These are phyloP conservation scores for Ilyonectria destructans DNA, from an alignment of 2,329 filamentous ascomycete species.

Conservation along the genomic window DNA sequence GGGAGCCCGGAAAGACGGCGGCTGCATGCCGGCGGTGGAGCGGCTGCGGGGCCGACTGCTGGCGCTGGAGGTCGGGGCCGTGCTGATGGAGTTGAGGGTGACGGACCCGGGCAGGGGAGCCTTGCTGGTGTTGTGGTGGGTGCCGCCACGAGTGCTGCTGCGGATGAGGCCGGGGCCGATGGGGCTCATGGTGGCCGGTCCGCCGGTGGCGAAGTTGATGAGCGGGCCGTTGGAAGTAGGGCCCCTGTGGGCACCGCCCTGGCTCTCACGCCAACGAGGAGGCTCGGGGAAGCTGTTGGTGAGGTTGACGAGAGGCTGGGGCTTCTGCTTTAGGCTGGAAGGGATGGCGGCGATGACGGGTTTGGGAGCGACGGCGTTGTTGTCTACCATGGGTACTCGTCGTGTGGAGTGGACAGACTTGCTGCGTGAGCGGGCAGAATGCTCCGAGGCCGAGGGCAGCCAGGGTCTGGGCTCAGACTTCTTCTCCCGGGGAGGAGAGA, in stretches of 20 bases:
- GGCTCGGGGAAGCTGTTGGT: conserved; percentile 75
- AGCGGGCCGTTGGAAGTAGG: conserved; percentile 59
- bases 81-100: conserved; percentile 17
- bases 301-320: conserved; percentile 79
- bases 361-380: conserved; percentile 17
- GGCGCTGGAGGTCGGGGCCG: neutral
- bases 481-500: conserved; percentile 42
- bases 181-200: conserved; percentile 34
- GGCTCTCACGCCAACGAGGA: conserved; percentile 69
- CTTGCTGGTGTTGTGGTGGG: conserved; percentile 12
- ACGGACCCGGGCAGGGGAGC: conserved; percentile 33
- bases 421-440: conserved; percentile 55
- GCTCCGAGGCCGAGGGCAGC: conserved; percentile 58
- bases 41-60: conserved; percentile 47
- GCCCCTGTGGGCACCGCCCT: conserved; percentile 64
- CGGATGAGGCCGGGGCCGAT: conserved; percentile 41
- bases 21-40: conserved; percentile 43
- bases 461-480: conserved; percentile 54
- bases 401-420: conserved; percentile 42
- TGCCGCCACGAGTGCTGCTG: conserved; percentile 33
- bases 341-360: neutral
- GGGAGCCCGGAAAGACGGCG: conserved; percentile 31
- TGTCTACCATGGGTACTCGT: conserved; percentile 49
- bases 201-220: conserved; percentile 62
- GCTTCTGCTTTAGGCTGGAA: conserved; percentile 48